Percentiles rank a stretch among this genome's conserved stretches.
These are phyloP conservation scores for Ogataea sp. DNA, from an alignment of 805 yeast species.

Conservation along the genomic window DNA sequence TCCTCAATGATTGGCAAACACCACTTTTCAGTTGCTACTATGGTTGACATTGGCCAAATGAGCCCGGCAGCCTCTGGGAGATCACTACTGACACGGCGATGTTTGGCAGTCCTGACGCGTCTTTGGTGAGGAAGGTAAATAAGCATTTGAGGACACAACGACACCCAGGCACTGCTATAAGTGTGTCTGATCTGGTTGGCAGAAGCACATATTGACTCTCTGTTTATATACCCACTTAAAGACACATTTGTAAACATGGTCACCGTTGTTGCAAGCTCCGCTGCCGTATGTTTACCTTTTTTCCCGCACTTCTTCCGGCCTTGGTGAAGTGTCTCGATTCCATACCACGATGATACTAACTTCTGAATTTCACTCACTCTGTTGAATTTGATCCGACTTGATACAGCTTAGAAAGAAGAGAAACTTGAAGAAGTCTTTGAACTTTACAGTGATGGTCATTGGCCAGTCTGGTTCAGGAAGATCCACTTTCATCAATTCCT, in stretches of 20 bases:
- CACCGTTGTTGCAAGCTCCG: slow-evolving; percentile 40
- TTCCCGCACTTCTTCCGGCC: slow-evolving; percentile 1
- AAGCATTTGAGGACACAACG: too few species aligned
- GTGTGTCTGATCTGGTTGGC: too few species aligned
- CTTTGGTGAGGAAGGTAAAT: too few species aligned
- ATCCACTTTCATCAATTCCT: slow-evolving; percentile 85
- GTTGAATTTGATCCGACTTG: slow-evolving; percentile 4
- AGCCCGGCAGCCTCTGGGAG: too few species aligned
- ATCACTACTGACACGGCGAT: too few species aligned
- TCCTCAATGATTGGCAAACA: too few species aligned
- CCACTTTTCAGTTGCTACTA: too few species aligned
- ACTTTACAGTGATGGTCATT: slow-evolving; percentile 78
- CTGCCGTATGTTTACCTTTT: slow-evolving; percentile 28
- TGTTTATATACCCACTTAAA: neutral
- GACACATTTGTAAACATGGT: slow-evolving; percentile 33
- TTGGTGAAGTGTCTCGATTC: too few species aligned
- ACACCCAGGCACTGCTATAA: too few species aligned
- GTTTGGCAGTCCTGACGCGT: too few species aligned
- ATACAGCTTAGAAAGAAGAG: slow-evolving; percentile 56
- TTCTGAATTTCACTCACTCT: slow-evolving; percentile 18
- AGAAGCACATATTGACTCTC: too few species aligned
- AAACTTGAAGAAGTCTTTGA: slow-evolving; percentile 74
- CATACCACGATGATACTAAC: slow-evolving; percentile 18
- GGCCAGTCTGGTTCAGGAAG: slow-evolving; percentile 87
- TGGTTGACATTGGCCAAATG: too few species aligned